phyloP scores from a whole-genome alignment of 2,329 filamentous ascomycete species.

The Gremmenia infestans region DNA sequence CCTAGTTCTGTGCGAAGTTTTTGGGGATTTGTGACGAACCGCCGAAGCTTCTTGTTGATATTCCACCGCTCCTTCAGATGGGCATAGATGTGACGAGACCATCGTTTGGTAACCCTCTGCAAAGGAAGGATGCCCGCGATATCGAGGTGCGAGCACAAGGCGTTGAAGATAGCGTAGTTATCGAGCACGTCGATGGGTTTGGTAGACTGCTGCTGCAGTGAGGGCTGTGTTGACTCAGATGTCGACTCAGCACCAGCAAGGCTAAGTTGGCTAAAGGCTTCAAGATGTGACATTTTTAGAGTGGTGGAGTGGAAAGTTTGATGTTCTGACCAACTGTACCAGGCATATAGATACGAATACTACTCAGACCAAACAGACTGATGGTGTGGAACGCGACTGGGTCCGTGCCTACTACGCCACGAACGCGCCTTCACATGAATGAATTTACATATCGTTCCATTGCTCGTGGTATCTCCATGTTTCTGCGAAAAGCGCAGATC shows the following conservation, averaged over 20 bases:
- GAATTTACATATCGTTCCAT: too few species aligned
- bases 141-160: not conserved
- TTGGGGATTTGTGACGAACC: slow-evolving; percentile 5
- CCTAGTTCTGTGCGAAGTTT: slow-evolving; percentile 2
- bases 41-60: slow-evolving; percentile 3
- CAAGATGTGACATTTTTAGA: too few species aligned
- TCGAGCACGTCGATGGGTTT: not conserved
- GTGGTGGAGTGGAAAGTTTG: too few species aligned
- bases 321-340: too few species aligned
- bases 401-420: too few species aligned
- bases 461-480: too few species aligned
- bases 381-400: too few species aligned
- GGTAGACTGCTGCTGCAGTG: not conserved
- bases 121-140: not conserved
- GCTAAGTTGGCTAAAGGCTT: too few species aligned
- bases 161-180: not conserved
- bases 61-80: slow-evolving; percentile 2
- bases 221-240: not conserved
- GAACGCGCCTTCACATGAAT: too few species aligned
- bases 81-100: not conserved
- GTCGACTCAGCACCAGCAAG: not conserved
- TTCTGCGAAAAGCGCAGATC: too few species aligned
- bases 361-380: too few species aligned
- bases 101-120: not conserved
- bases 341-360: too few species aligned